These are phyloP conservation scores for Globisporangium uncinulatum DNA, from an alignment of 352 stramenopile species.

Conservation along the genomic window DNA sequence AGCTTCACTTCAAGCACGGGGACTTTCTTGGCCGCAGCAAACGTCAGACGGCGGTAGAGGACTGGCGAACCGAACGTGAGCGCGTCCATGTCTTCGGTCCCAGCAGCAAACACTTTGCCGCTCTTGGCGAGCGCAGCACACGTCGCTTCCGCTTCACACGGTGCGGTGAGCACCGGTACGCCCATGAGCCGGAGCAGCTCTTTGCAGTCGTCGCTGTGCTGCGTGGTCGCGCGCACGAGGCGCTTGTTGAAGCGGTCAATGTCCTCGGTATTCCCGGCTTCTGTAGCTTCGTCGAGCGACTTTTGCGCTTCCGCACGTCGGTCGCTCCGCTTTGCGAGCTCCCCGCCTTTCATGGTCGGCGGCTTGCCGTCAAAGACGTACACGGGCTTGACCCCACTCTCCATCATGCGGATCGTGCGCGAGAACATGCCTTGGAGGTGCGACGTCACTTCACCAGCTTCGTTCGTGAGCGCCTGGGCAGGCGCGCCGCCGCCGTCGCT, in stretches of 20 bases:
- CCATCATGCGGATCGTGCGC: constrained; percentile 97
- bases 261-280: constrained; percentile 84
- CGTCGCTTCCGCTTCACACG: constrained; percentile 98
- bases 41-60: constrained; percentile 90
- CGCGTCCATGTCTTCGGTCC: constrained; percentile 99
- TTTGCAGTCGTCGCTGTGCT: constrained; percentile 94
- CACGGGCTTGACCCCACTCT: constrained; percentile 96
- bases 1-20: constrained; percentile 90
- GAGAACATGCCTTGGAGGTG: constrained; percentile 97
- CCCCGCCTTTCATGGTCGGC: constrained; percentile 95
- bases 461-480: constrained; percentile 95
- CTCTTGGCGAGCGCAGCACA: constrained; percentile 92
- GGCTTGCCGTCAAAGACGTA: constrained; percentile 99
- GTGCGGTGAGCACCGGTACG: constrained; percentile 93
- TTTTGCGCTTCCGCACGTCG: constrained; percentile 86
- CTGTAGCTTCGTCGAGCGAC: constrained; percentile 78
- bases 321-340: constrained; percentile 93
- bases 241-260: constrained; percentile 94
- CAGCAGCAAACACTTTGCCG: constrained; percentile 92
- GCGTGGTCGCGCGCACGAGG: constrained; percentile 82
- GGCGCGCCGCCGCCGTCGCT: constrained; percentile 72
- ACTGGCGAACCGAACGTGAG: constrained; percentile 97
- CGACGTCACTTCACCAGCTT: constrained; percentile 94
- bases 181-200: constrained; percentile 94
- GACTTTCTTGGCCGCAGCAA: constrained; percentile 85